Evolutionary conservation across 345 rosid species (phyloP).

Genomic region (Boechera retrofracta): DNA sequence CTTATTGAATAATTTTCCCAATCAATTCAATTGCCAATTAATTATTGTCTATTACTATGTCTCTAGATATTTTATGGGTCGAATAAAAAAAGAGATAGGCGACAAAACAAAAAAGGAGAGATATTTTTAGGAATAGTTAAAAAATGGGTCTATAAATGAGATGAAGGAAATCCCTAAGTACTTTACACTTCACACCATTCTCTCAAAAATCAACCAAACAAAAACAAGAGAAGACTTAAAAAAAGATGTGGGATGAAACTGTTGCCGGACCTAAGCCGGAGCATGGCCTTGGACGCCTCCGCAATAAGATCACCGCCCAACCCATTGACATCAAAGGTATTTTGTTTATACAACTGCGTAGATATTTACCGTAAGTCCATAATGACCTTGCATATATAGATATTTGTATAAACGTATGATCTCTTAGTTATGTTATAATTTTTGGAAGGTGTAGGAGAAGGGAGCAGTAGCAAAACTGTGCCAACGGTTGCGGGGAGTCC

Average conservation of each 20-base stretch:
- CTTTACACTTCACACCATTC: neutral
- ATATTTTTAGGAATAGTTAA: constrained; percentile 32
- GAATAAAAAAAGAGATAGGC: neutral
- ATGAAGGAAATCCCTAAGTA: neutral
- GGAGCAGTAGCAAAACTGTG: constrained; percentile 56
- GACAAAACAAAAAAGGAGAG: neutral
- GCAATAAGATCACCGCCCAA: constrained; percentile 55
- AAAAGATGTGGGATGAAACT: constrained; percentile 84
- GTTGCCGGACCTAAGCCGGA: constrained; percentile 94
- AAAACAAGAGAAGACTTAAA: neutral
- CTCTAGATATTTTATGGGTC: constrained; percentile 34
- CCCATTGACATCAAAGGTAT: constrained; percentile 54
- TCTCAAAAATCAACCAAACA: neutral
- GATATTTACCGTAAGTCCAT: neutral
- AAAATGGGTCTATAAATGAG: constrained; percentile 32
- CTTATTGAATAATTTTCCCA: neutral
- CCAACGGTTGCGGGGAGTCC: constrained; percentile 52
- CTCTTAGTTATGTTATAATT: neutral
- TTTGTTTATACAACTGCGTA: no score
- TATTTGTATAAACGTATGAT: neutral
- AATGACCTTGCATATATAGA: neutral
- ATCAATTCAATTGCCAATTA: neutral
- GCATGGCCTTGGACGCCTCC: constrained; percentile 77
- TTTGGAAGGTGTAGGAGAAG: constrained; percentile 48
- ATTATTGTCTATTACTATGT: neutral